Conservation (phyloP, 202 grass and related monocot species). For the Cymbopogon flexuosus region DNA sequence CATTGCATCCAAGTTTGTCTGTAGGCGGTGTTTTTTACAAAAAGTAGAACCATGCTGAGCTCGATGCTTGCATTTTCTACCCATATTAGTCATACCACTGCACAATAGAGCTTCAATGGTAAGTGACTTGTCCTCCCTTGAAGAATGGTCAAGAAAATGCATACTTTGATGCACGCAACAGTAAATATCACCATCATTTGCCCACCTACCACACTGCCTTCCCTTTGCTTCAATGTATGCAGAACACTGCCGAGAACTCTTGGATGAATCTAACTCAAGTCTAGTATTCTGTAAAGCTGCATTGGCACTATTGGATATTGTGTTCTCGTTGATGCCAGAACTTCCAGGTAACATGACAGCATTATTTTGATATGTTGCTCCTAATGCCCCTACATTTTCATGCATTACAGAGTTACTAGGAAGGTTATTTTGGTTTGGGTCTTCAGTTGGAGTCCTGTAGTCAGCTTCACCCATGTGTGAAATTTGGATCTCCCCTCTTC, state of each 20-base stretch:
- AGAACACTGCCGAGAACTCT: slow-evolving; percentile 77
- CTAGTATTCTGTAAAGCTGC: slow-evolving; percentile 29
- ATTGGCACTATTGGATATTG: slow-evolving; percentile 32
- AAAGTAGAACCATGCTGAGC: slow-evolving; percentile 74
- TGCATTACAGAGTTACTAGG: background rate
- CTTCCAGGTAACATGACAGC: slow-evolving; percentile 8
- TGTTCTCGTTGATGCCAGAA: slow-evolving; percentile 26
- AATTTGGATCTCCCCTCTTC: slow-evolving; percentile 45
- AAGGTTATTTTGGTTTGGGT: slow-evolving; percentile 12
- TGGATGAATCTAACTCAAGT: slow-evolving; percentile 47
- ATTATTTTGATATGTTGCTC: slow-evolving; percentile 32
- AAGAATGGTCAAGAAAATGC: slow-evolving; percentile 47
- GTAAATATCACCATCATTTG: slow-evolving; percentile 87
- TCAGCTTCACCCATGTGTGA: slow-evolving; percentile 26
- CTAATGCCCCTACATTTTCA: slow-evolving; percentile 11
- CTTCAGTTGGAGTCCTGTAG: slow-evolving; percentile 14
- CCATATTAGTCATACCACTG: slow-evolving; percentile 76
- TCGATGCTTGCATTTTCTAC: slow-evolving; percentile 94
- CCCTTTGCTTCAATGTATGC: slow-evolving; percentile 86
- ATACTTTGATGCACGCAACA: slow-evolving; percentile 93
- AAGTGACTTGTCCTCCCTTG: slow-evolving; percentile 46
- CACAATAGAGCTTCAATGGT: slow-evolving; percentile 58
- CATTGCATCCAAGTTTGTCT: slow-evolving; percentile 44
- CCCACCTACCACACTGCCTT: slow-evolving; percentile 95
- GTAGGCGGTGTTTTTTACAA: slow-evolving; percentile 77